Evolutionary conservation across 2,329 filamentous ascomycete species (phyloP), one percentile per base, ranked within the genome.

Genomic region (Colletotrichum graminicola): DNA sequence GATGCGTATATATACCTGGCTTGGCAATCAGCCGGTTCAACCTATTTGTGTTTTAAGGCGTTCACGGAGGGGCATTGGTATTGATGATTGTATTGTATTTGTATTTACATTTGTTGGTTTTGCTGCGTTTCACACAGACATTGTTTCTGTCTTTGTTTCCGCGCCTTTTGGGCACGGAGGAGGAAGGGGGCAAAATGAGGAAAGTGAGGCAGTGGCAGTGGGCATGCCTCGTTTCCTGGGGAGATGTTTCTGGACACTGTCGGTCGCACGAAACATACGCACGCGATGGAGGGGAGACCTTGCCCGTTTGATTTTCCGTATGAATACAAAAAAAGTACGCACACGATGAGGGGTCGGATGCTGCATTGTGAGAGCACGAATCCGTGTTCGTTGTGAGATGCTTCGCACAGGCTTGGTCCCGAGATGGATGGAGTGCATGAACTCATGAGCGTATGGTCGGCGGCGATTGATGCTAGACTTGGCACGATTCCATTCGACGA

Each of bases 1-100:
- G 36, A 64, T 61, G 69, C 66, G 68, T 54, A 69, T 72, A 72
- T 54, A 69, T 72, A 72, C 52, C 65, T 64, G 69, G 69, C 69
- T 41, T 41, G 52, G 52, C 64, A 55, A 54, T 55, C 54, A 45
- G 59, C 65, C 47, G 66, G 59, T 69, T 64, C 47, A 69, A 64
- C 51, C 43, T 64, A 21, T 39, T 72, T 62, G 59, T 14, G 29
- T 67, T 72, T 43, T 39, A 23, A 61, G 69, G 69, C 69, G 69
- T 72, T 72, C 21, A 51, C 51, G 61, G 60, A 52, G 66, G 65
- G 65, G 52, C 66, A 69, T 72, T 23, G 12, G 47, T 60, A 11
- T 52, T 72, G 32, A 60, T 26, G 29, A 57, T 14, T 45, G 66
- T 69, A 69, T 72, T 72, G 69, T 72, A 72, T 47, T 61, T 72